phyloP scores from a whole-genome alignment of 495 filamentous ascomycete genomes.

The Alectoria sarmentosa region DNA sequence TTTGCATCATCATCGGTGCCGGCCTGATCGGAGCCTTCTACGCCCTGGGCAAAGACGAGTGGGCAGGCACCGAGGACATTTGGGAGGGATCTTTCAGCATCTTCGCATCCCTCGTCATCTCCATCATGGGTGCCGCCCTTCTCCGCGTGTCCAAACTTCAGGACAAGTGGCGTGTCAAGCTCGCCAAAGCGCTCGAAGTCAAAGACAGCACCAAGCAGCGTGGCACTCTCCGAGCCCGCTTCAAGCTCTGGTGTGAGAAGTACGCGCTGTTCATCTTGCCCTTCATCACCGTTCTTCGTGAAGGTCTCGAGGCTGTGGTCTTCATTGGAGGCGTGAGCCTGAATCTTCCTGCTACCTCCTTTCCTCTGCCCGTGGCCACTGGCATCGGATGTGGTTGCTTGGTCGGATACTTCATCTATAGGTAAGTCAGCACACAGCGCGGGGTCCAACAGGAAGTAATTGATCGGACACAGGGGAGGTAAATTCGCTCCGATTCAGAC shows the following conservation, averaged over 20 bases:
- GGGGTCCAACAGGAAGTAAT: not conserved
- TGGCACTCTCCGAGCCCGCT: constrained; percentile 27
- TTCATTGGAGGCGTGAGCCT: constrained; percentile 78
- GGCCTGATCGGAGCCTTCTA: constrained; percentile 80
- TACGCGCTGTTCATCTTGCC: constrained; percentile 78
- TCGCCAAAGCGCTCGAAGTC: constrained; percentile 57
- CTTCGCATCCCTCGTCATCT: constrained; percentile 68
- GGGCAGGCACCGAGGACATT: constrained; percentile 58
- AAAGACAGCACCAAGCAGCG: constrained; percentile 35
- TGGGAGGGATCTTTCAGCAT: constrained; percentile 74
- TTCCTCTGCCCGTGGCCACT: constrained; percentile 65
- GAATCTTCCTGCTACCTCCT: constrained; percentile 61
- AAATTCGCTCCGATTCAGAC: constrained; percentile 61
- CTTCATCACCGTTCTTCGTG: constrained; percentile 75
- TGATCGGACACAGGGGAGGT: constrained; percentile 41
- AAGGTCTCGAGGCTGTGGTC: constrained; percentile 75
- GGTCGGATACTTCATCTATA: constrained; percentile 69
- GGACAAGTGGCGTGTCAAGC: constrained; percentile 76
- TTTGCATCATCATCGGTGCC: constrained; percentile 62
- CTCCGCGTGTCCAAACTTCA: constrained; percentile 78
- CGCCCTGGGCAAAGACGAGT: constrained; percentile 55
- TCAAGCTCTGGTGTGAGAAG: constrained; percentile 63
- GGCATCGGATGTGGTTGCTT: constrained; percentile 56
- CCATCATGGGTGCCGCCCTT: constrained; percentile 68
- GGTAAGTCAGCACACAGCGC: constrained; percentile 43